Evolutionary conservation across 202 grass and related monocot species (phyloP).

Genomic region (Eragrostis tef): DNA sequence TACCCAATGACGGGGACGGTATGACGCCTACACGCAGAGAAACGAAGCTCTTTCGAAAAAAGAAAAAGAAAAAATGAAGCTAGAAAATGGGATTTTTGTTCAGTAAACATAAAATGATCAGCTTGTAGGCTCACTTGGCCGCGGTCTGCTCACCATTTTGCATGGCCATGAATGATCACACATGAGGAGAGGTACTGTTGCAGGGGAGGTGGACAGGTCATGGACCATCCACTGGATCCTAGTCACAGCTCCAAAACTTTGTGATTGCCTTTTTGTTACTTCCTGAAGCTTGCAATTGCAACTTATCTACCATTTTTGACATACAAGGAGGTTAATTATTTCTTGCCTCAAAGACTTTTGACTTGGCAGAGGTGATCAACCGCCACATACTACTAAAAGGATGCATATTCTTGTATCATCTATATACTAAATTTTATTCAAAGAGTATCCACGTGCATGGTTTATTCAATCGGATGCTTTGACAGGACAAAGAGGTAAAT

Average conservation of each 20-base stretch:
- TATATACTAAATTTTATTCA: neutral
- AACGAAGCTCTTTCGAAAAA: too few relatives aligned
- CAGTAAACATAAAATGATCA: neutral
- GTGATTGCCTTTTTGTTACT: neutral
- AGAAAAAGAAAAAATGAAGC: too few relatives aligned
- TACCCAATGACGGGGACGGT: slow-evolving; percentile 13
- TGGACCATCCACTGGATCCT: slow-evolving; percentile 22
- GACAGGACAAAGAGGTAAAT: neutral
- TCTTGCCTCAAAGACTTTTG: neutral
- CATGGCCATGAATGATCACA: slow-evolving; percentile 1
- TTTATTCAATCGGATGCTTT: neutral
- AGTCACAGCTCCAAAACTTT: neutral
- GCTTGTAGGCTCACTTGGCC: slow-evolving; percentile 19
- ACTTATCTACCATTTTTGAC: neutral
- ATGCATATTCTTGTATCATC: neutral
- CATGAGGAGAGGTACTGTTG: neutral
- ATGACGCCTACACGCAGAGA: neutral
- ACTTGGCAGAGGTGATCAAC: too few relatives aligned
- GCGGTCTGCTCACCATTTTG: slow-evolving; percentile 27
- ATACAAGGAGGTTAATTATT: neutral
- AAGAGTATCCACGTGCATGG: neutral
- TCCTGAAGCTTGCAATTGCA: neutral
- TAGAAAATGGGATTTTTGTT: slow-evolving; percentile 4
- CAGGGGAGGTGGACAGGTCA: neutral
- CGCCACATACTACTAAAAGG: too few relatives aligned